Conservation (phyloP, 1,284 basidiomycete species). For the Cryptococcus sp. region DNA sequence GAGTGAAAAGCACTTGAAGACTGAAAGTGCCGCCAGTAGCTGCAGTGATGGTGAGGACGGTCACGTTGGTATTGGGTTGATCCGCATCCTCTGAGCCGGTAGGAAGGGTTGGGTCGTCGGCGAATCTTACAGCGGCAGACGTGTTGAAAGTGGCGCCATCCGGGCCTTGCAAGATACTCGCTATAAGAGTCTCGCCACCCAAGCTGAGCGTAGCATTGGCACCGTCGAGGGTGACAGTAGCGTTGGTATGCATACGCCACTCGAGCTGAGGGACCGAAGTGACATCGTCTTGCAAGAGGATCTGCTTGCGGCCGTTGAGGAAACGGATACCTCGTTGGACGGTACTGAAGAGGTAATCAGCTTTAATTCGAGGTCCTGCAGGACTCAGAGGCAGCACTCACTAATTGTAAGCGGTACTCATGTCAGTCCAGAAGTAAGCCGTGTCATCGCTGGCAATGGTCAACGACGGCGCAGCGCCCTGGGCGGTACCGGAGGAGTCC, state of each 20-base stretch:
- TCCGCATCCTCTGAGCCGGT: constrained; percentile 56
- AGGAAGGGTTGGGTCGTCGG: constrained; percentile 65
- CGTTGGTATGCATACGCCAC: constrained; percentile 94
- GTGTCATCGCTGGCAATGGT: constrained; percentile 68
- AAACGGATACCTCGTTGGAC: constrained; percentile 82
- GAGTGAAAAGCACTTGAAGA: constrained; percentile 78
- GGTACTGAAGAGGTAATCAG: constrained; percentile 12
- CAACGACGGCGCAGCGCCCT: constrained; percentile 69
- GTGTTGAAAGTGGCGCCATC: constrained; percentile 47
- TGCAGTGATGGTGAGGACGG: constrained; percentile 74
- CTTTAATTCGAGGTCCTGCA: background rate
- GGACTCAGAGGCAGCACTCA: constrained; percentile 10
- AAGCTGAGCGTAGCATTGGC: constrained; percentile 67
- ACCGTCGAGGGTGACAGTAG: constrained; percentile 52
- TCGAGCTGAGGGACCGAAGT: constrained; percentile 59
- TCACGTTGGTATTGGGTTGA: constrained; percentile 75
- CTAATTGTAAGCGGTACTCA: constrained; percentile 73
- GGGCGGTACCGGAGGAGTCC: constrained; percentile 64
- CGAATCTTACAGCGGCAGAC: constrained; percentile 55
- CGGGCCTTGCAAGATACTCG: constrained; percentile 59
- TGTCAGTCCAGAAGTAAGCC: constrained; percentile 79
- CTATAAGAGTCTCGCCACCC: constrained; percentile 59
- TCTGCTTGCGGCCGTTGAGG: constrained; percentile 82
- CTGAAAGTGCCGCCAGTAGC: constrained; percentile 66
- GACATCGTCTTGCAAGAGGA: constrained; percentile 90